Evolutionary conservation across 2,329 filamentous ascomycete genomes (phyloP), one percentile per base, ranked within the genome.

Genomic region (Aspergillus sojae): DNA sequence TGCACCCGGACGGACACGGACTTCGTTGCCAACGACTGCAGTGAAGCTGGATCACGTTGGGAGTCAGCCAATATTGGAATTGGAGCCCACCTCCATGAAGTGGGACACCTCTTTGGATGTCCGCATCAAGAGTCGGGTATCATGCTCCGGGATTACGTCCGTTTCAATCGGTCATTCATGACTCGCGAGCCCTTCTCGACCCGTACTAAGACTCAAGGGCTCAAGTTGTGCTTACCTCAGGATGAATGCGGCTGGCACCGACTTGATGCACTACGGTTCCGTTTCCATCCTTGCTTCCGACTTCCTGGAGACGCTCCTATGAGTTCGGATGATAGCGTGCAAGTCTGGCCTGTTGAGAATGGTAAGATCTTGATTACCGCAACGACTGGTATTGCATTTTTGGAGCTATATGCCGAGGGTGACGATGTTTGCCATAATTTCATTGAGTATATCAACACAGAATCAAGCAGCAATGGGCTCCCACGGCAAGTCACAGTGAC

Each of bases 41-140:
- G 91, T 70, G 92, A 97, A 68, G 90, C 89, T 7, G 94, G 94
- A 28, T 96, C 92, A 74, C 95, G 89, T 54, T 98, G 94, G 94
- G 94, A 98, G 76, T 89, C 93, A n/a, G 93, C 92, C 30, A 96
- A 94, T 70, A 91, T 97, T 65, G 94, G 94, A 34, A 96, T 98
- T 67, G 94, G 94, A 9, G 94, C 93, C 11, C 94, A 98, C 77
- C 79, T 98, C 55, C 94, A 96, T 77, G 93, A 97, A 78, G 91
- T 91, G 0, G 94, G 94, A 4, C 94, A 96, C 79, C 79, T 97
- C 26, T 91, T 98, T 69, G 94, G 94, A 57, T 96, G 92, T 68
- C 92, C 93, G 11, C 92, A 96, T 74, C 93, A 96, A 74, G 92
- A 95, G 73, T 91, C 83, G 32, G 94, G 95, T n/a, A 85, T 98